phyloP scores from a whole-genome alignment of 1,139 yeast species.

The Blastobotrys arbuscula region DNA sequence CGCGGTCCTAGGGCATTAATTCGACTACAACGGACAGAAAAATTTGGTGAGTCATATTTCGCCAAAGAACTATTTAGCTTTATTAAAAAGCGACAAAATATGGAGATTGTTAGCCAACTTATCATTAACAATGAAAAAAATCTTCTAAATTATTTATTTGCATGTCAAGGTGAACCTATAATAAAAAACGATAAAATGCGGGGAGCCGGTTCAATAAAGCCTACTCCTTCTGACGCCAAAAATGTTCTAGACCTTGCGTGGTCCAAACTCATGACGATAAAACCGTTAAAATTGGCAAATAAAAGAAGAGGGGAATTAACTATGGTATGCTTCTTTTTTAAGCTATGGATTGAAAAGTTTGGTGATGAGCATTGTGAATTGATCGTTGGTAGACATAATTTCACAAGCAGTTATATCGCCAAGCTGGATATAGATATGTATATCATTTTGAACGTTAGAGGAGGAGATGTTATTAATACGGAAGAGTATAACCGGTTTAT shows the following conservation, averaged over 20 bases:
- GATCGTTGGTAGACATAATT: neutral
- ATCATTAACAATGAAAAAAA: neutral
- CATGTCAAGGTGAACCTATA: neutral
- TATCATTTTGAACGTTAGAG: neutral
- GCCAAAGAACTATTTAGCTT: neutral
- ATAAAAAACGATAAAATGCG: too few relatives aligned
- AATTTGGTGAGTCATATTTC: neutral
- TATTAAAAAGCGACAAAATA: slow-evolving; percentile 1
- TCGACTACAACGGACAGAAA: neutral
- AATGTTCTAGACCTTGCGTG: neutral
- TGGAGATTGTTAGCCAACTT: neutral
- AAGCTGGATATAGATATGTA: neutral
- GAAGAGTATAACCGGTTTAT: neutral
- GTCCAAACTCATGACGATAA: neutral
- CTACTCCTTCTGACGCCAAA: neutral
- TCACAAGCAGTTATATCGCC: neutral
- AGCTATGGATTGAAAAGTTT: neutral
- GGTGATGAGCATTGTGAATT: neutral
- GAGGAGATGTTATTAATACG: neutral
- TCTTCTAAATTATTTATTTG: slow-evolving; percentile 1
- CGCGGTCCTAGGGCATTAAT: neutral
- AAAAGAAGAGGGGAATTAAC: neutral
- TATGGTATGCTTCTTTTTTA: neutral
- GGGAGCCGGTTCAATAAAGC: too few relatives aligned
- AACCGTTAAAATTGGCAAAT: neutral